Percentiles rank a stretch among this genome's conserved stretches.
Conservation (phyloP, 2,329 filamentous ascomycete genomes). For the Calonectria hawksworthii region DNA sequence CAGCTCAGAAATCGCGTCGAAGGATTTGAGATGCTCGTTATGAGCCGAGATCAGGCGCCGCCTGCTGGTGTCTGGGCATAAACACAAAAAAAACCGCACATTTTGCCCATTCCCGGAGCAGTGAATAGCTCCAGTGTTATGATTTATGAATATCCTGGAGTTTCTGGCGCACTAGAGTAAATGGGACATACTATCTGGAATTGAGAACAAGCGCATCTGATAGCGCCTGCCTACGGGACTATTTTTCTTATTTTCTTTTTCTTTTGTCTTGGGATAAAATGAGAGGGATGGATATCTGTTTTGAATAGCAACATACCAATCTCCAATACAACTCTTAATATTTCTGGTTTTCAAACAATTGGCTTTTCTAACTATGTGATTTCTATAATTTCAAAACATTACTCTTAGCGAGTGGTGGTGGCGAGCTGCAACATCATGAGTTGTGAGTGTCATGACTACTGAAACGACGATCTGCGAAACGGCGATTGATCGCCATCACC, state of each 20-base stretch:
- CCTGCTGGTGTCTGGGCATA: slow-evolving; percentile 45
- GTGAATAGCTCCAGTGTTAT: slow-evolving; percentile 37
- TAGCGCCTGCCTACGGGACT: slow-evolving; percentile 32
- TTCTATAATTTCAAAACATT: background rate
- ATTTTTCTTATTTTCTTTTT: background rate
- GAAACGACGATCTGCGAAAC: background rate
- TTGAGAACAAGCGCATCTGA: slow-evolving; percentile 36
- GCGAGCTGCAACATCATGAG: background rate
- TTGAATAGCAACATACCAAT: slow-evolving; percentile 39
- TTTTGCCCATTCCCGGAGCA: slow-evolving; percentile 22
- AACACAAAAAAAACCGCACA: background rate
- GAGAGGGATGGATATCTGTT: slow-evolving; percentile 27
- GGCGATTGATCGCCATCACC: background rate
- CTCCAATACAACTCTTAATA: slow-evolving; percentile 45
- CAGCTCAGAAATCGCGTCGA: slow-evolving; percentile 49
- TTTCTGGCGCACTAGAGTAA: slow-evolving; percentile 39
- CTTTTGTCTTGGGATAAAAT: slow-evolving; percentile 29
- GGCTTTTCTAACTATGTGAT: background rate
- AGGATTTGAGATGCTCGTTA: slow-evolving; percentile 48
- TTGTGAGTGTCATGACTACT: background rate
- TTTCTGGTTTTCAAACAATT: background rate
- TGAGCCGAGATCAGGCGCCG: slow-evolving; percentile 43
- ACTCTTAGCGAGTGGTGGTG: background rate
- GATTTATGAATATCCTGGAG: slow-evolving; percentile 46
- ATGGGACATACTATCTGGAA: slow-evolving; percentile 23